Base-by-base conservation (phyloP, 352 stramenopile species). In the Phytophthora pisi region DNA sequence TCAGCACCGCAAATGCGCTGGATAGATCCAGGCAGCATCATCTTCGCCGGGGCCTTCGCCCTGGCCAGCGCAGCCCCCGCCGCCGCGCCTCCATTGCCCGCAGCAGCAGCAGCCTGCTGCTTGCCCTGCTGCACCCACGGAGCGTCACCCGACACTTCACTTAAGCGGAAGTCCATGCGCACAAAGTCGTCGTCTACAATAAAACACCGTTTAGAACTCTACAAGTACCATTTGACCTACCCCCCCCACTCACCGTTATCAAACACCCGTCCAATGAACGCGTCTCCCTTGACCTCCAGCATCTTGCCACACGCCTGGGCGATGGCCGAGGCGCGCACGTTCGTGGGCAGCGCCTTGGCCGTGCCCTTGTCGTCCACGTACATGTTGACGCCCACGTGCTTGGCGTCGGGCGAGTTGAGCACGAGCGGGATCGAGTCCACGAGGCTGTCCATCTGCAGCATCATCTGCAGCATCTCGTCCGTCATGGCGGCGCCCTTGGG, bases 331-430 rank as follows among this genome's bases (percentile, higher is more conserved):
- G 89, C 89, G 46, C 89, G 88, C 34, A 82, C 61, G 43, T 97
- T 97, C 31, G 82, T 85, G 9, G 87, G 72, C 16, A 96, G 65
- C 1, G 82, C 83, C 72, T 97, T 97, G 51, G 89, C 86, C 11
- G 88, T 95, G 56, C 89, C 89, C 64, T 95, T 97, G 72, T 97
- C 89, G 66, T 97, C 89, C 51, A 97, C 89, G 65, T 97, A 97
- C 82, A 97, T 89, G 70, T 96, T 97, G 47, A 97, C 59, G 16
- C 87, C 88, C 13, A 97, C 69, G 70, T 95, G 82, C 47, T 76
- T 65, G 30, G 86, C 81, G 3, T 82, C 84, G 31, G 74, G 73
- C 51, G 82, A 88, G 77, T 97, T 97, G 57, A 92, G 75, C 61
- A 95, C 80, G 23, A 97, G 78, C n/a, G 88, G 86, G 23, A 97